Conservation (phyloP, 192 early-diverging fungal genomes). For the Kickxella alabastrina region DNA sequence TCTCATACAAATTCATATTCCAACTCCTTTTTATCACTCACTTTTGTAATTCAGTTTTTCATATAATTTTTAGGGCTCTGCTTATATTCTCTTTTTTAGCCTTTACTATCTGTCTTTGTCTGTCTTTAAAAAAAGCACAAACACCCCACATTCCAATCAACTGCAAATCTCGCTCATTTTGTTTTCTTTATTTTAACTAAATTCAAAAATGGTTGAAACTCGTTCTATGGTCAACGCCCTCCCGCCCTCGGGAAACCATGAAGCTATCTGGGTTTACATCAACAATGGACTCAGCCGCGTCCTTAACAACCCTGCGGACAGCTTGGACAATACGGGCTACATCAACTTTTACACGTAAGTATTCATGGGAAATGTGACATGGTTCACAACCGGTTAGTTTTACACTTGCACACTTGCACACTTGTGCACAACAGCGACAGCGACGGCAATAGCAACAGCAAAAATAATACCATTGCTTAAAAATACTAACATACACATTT, state of each 20-base stretch:
- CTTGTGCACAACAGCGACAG: too few species aligned
- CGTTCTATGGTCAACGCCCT: constrained; percentile 29
- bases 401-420: too few species aligned
- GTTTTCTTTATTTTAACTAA: too few species aligned
- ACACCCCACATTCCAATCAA: too few species aligned
- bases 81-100: constrained; percentile 3
- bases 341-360: constrained; percentile 73
- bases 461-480: too few species aligned
- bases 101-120: constrained; percentile 3
- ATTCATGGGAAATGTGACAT: too few species aligned
- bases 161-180: too few species aligned
- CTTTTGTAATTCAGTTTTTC: neutral
- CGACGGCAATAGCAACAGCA: too few species aligned
- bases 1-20: neutral
- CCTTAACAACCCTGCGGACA: constrained; percentile 69
- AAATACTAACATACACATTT: too few species aligned
- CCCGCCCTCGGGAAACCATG: constrained; percentile 30
- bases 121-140: too few species aligned
- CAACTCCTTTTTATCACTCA: neutral
- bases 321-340: constrained; percentile 69
- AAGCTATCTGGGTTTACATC: constrained; percentile 70
- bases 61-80: neutral
- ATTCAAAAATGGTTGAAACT: constrained; percentile 30
- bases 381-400: too few species aligned
- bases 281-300: constrained; percentile 78